Evolutionary conservation across 2,329 filamentous ascomycete genomes (phyloP).

Genomic region (Penicillium capsulatum): DNA sequence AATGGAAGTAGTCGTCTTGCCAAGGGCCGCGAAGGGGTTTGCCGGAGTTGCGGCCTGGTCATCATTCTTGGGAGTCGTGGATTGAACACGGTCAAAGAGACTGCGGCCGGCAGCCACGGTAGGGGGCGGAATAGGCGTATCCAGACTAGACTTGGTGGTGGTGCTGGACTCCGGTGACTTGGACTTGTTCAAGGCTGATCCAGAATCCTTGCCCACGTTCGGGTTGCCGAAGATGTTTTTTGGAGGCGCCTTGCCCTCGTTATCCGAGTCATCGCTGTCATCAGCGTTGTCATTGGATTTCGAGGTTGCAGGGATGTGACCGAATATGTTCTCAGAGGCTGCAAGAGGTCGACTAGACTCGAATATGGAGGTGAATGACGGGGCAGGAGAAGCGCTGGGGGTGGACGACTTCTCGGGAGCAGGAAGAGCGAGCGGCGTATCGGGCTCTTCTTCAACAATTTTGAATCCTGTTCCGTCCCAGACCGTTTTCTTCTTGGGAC

Average conservation of each 20-base stretch:
- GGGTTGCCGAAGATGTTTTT: constrained; percentile 16
- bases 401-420: constrained; percentile 3
- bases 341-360: constrained; percentile 26
- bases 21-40: constrained; percentile 6
- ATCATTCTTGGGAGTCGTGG: constrained; percentile 7
- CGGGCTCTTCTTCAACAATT: constrained; percentile 24
- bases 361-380: constrained; percentile 27
- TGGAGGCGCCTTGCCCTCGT: constrained; percentile 16
- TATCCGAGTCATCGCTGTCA: constrained; percentile 23
- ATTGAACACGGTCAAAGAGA: constrained; percentile 36
- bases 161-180: constrained; percentile 17
- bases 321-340: constrained; percentile 36
- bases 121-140: constrained; percentile 14
- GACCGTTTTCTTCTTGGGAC: constrained; percentile 30
- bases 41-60: constrained; percentile 24
- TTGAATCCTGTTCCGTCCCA: constrained; percentile 34
- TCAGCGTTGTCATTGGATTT: constrained; percentile 24
- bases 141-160: constrained; percentile 12
- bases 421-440: background rate
- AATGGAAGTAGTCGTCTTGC: constrained; percentile 6
- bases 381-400: constrained; percentile 7
- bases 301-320: constrained; percentile 32
- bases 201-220: constrained; percentile 22
- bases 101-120: constrained; percentile 28
- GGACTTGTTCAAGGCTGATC: constrained; percentile 13